Percentiles rank a stretch among this genome's conserved stretches.
phyloP scores from a whole-genome alignment of 2,329 filamentous ascomycete species.

The Exophiala lecanii-corni region DNA sequence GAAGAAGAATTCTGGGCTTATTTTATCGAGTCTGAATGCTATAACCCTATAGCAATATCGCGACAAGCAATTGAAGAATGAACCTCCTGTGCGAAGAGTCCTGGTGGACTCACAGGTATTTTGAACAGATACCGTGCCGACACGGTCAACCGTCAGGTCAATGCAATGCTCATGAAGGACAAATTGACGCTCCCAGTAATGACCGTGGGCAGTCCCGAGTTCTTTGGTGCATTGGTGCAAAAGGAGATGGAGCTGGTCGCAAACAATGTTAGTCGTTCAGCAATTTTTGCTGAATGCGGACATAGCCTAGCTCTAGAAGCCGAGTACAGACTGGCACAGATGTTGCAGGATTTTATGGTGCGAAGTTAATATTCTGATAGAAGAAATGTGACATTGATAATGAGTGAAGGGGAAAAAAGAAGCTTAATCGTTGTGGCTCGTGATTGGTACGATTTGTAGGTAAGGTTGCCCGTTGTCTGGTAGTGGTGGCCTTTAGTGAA shows the following conservation, averaged over 20 bases:
- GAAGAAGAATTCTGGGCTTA: slow-evolving; percentile 39
- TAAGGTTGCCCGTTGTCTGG: too few relatives aligned
- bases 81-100: slow-evolving; percentile 38
- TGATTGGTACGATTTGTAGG: too few relatives aligned
- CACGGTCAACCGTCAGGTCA: slow-evolving; percentile 46
- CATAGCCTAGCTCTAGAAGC: slow-evolving; percentile 8
- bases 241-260: slow-evolving; percentile 6
- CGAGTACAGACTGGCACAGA: slow-evolving; percentile 2
- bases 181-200: slow-evolving; percentile 33
- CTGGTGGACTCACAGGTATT: slow-evolving; percentile 43
- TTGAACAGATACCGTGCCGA: slow-evolving; percentile 56
- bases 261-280: slow-evolving; percentile 2
- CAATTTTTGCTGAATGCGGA: slow-evolving; percentile 11
- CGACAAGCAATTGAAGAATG: slow-evolving; percentile 39
- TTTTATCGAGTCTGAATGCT: slow-evolving; percentile 40
- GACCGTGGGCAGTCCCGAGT: slow-evolving; percentile 12
- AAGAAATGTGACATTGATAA: too few relatives aligned
- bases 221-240: slow-evolving; percentile 9
- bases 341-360: slow-evolving; percentile 6
- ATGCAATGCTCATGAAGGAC: slow-evolving; percentile 30
- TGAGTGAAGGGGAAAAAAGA: too few relatives aligned
- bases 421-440: too few relatives aligned
- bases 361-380: too few relatives aligned
- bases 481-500: too few relatives aligned
- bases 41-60: slow-evolving; percentile 32